Conservation (phyloP, 2,329 filamentous ascomycete genomes). For the Diaporthe batatas region DNA sequence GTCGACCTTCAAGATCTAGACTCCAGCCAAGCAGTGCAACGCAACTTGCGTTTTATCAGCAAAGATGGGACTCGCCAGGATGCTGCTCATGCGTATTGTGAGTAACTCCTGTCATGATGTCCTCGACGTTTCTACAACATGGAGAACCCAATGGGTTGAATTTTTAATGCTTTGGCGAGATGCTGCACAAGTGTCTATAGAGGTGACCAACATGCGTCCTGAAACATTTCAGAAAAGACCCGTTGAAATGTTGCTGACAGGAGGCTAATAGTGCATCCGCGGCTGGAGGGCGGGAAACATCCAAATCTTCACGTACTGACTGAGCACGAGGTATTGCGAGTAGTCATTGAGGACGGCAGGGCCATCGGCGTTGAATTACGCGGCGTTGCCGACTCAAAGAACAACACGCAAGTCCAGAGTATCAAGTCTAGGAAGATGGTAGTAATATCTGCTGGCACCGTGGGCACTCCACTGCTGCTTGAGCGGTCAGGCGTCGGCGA, state of each 20-base stretch:
- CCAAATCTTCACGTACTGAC: slow-evolving; percentile 68
- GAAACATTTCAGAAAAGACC: no score
- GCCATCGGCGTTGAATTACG: slow-evolving; percentile 64
- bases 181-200: background rate
- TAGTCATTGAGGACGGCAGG: slow-evolving; percentile 60
- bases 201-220: no score
- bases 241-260: background rate
- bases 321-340: slow-evolving; percentile 64
- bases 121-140: background rate
- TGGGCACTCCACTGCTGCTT: slow-evolving; percentile 59
- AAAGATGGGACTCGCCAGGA: slow-evolving; percentile 65
- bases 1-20: slow-evolving; percentile 63
- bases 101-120: background rate
- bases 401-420: slow-evolving; percentile 43
- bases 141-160: background rate
- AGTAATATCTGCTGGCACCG: slow-evolving; percentile 53
- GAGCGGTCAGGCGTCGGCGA: slow-evolving; percentile 65
- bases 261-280: slow-evolving; percentile 47
- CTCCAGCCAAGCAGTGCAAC: slow-evolving; percentile 47
- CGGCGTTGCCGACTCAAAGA: slow-evolving; percentile 53
- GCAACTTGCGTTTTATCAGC: slow-evolving; percentile 41
- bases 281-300: slow-evolving; percentile 53
- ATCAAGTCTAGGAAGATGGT: slow-evolving; percentile 64
- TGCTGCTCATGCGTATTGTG: slow-evolving; percentile 51
- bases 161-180: background rate